A percentile compares a stretch with the other conserved stretches of the same genome.
Conservation (phyloP, 768 basidiomycete species). For the Lactifluus echinatus region DNA sequence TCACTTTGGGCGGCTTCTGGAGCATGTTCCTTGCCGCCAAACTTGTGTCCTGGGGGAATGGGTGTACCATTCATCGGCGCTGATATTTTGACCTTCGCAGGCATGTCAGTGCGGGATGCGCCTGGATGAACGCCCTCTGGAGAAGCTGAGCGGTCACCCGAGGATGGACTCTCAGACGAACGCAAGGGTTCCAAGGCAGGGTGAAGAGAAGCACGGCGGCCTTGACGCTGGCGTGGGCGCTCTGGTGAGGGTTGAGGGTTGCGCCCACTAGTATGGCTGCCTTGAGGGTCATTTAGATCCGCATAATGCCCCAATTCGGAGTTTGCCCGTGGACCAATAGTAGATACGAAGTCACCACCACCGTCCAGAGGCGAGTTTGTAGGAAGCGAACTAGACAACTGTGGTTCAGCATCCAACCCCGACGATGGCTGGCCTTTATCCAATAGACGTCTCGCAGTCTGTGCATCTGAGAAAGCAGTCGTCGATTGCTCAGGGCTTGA, state of each 20-base stretch:
- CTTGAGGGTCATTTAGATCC: slow-evolving; percentile 44
- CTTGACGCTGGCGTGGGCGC: slow-evolving; percentile 44
- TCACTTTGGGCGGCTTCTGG: slow-evolving; percentile 21
- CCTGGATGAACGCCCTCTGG: slow-evolving; percentile 41
- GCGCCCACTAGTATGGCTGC: slow-evolving; percentile 23
- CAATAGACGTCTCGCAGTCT: slow-evolving; percentile 34
- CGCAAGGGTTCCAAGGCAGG: slow-evolving; percentile 44
- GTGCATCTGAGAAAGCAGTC: slow-evolving; percentile 29
- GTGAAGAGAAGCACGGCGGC: slow-evolving; percentile 55
- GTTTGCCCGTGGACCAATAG: slow-evolving; percentile 50
- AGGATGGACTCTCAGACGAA: slow-evolving; percentile 38
- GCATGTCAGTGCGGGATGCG: slow-evolving; percentile 39
- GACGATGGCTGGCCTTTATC: slow-evolving; percentile 41
- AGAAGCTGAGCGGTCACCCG: slow-evolving; percentile 28
- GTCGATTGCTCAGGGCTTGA: slow-evolving; percentile 35
- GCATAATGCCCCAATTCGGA: slow-evolving; percentile 79
- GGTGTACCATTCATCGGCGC: slow-evolving; percentile 78
- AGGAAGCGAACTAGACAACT: slow-evolving; percentile 55
- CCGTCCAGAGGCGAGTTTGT: slow-evolving; percentile 37
- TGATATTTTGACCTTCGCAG: slow-evolving; percentile 77
- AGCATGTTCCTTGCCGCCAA: slow-evolving; percentile 65
- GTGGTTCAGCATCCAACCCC: slow-evolving; percentile 42
- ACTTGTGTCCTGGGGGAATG: slow-evolving; percentile 86
- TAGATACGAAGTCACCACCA: slow-evolving; percentile 17
- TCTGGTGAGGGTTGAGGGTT: slow-evolving; percentile 46